Percentiles rank a stretch among this genome's conserved stretches.
Evolutionary conservation across 805 yeast genomes (phyloP).

Genomic region (Candida sakaeoensis): DNA sequence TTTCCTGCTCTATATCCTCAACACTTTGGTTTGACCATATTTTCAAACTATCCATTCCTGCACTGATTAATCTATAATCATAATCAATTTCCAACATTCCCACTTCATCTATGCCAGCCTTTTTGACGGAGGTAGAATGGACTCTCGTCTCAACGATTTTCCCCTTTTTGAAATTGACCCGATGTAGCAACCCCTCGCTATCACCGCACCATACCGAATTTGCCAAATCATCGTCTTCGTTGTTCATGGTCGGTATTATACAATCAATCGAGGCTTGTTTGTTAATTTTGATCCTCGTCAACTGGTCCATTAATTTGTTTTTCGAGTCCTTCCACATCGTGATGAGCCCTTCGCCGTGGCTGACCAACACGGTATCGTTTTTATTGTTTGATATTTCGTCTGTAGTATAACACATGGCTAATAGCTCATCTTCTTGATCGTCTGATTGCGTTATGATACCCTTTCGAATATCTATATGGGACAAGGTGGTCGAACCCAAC

Average conservation of each 20-base stretch:
- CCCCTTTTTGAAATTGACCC: slow-evolving; percentile 63
- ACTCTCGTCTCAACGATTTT: slow-evolving; percentile 60
- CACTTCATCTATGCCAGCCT: slow-evolving; percentile 63
- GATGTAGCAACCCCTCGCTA: slow-evolving; percentile 68
- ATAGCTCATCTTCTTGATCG: slow-evolving; percentile 91
- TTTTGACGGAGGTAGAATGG: slow-evolving; percentile 46
- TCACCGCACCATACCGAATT: slow-evolving; percentile 73
- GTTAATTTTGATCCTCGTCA: slow-evolving; percentile 66
- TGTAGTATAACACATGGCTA: slow-evolving; percentile 62
- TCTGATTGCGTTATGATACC: slow-evolving; percentile 67
- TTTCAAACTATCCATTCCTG: slow-evolving; percentile 77
- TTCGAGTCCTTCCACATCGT: slow-evolving; percentile 80
- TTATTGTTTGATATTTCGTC: slow-evolving; percentile 42
- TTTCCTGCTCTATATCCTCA: slow-evolving; percentile 15
- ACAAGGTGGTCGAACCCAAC: slow-evolving; percentile 76
- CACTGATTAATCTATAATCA: slow-evolving; percentile 74
- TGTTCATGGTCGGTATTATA: slow-evolving; percentile 53
- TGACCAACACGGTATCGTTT: slow-evolving; percentile 66
- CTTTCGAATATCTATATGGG: slow-evolving; percentile 75
- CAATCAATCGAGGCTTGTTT: slow-evolving; percentile 74
- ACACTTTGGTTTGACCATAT: slow-evolving; percentile 57
- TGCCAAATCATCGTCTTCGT: slow-evolving; percentile 42
- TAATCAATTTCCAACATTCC: slow-evolving; percentile 72
- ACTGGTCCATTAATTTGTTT: slow-evolving; percentile 72
- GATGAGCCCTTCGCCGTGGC: slow-evolving; percentile 87